These are phyloP conservation scores for Agrocybe praecox DNA, from an alignment of 768 basidiomycete species.

Conservation along the genomic window DNA sequence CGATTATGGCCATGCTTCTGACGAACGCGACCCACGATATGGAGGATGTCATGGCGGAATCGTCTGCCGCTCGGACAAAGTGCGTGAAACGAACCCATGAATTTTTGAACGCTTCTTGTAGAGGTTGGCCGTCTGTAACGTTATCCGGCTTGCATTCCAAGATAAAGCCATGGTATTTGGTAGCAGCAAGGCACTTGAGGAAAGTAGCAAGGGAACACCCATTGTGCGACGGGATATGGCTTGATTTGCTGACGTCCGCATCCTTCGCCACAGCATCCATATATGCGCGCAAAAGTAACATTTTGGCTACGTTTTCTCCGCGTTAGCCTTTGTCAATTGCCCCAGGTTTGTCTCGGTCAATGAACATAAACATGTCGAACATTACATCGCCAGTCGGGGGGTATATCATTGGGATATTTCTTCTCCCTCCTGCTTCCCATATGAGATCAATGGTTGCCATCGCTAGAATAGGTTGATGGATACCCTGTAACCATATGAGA, in stretches of 20 bases:
- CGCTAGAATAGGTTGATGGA: slow-evolving; percentile 35
- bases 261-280: slow-evolving; percentile 16
- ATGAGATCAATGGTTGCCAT: slow-evolving; percentile 24
- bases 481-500: slow-evolving; percentile 26
- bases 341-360: background rate
- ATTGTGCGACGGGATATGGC: slow-evolving; percentile 9
- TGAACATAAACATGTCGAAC: background rate
- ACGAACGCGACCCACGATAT: slow-evolving; percentile 21
- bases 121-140: background rate
- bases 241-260: no score
- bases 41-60: slow-evolving; percentile 15
- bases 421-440: background rate
- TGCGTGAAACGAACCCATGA: slow-evolving; percentile 32
- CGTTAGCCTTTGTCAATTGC: slow-evolving; percentile 18
- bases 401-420: background rate
- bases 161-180: background rate
- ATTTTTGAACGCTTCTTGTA: slow-evolving; percentile 23
- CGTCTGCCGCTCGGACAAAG: slow-evolving; percentile 24
- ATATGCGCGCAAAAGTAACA: slow-evolving; percentile 25
- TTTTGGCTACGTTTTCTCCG: slow-evolving; percentile 25
- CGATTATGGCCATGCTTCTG: slow-evolving; percentile 26
- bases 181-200: background rate
- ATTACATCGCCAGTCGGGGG: background rate
- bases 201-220: slow-evolving; percentile 18
- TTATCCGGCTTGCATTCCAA: slow-evolving; percentile 24